These are phyloP conservation scores for Rickenella mellea DNA, from an alignment of 768 basidiomycete genomes.

Conservation along the genomic window DNA sequence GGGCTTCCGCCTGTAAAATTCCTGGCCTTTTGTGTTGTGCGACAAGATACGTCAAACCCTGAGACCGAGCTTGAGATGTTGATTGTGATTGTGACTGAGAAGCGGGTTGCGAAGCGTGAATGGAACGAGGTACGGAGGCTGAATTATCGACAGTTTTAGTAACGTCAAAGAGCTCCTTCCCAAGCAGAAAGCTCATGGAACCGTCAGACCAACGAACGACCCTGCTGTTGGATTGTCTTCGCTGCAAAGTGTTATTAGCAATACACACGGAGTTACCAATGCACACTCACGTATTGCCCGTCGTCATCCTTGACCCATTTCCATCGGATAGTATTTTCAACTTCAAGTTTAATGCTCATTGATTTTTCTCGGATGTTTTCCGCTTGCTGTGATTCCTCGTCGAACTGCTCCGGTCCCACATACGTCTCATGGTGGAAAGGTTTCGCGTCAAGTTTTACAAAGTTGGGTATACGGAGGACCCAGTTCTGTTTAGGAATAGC, in stretches of 20 bases:
- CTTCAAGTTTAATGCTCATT: slow-evolving; percentile 77
- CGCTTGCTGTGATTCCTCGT: slow-evolving; percentile 45
- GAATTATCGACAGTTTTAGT: slow-evolving; percentile 68
- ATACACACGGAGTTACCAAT: slow-evolving; percentile 1
- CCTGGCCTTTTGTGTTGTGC: slow-evolving; percentile 82
- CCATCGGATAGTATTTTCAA: slow-evolving; percentile 95
- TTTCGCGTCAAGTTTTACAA: slow-evolving; percentile 79
- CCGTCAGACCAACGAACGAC: slow-evolving; percentile 96
- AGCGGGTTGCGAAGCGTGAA: slow-evolving; percentile 17
- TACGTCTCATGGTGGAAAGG: slow-evolving; percentile 87
- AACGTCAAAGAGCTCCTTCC: slow-evolving; percentile 91
- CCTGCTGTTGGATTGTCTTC: slow-evolving; percentile 81
- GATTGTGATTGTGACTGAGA: slow-evolving; percentile 28
- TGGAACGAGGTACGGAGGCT: slow-evolving; percentile 22
- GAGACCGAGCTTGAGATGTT: slow-evolving; percentile 34
- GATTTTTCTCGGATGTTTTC: slow-evolving; percentile 67
- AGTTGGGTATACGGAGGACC: slow-evolving; percentile 92
- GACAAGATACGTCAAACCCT: slow-evolving; percentile 82
- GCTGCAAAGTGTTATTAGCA: slow-evolving; percentile 30
- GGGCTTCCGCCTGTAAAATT: slow-evolving; percentile 79
- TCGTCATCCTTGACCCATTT: slow-evolving; percentile 76
- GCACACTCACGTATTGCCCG: slow-evolving; percentile 64
- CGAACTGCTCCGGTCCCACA: slow-evolving; percentile 72
- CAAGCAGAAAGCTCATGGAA: slow-evolving; percentile 78
- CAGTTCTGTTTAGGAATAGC: slow-evolving; percentile 47